phyloP scores from a whole-genome alignment of 2,329 filamentous ascomycete species.

The Apiospora sp. region DNA sequence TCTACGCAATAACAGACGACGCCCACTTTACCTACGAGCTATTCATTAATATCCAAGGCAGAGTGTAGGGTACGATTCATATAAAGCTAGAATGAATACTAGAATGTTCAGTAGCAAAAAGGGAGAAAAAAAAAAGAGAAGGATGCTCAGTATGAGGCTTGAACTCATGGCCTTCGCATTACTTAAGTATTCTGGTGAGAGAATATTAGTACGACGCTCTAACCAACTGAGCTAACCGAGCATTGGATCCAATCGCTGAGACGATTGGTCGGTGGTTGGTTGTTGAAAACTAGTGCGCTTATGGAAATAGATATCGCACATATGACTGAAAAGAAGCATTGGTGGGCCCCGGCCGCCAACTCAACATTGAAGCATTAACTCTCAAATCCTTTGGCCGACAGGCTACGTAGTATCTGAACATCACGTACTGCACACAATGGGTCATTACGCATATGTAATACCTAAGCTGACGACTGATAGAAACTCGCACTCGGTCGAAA shows the following conservation, averaged over 20 bases:
- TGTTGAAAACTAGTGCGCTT: neutral
- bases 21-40: neutral
- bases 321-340: neutral
- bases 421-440: neutral
- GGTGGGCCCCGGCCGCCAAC: neutral
- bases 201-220: conserved; percentile 21
- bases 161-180: conserved; percentile 21
- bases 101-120: neutral
- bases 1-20: neutral
- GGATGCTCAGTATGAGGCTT: conserved; percentile 14
- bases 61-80: neutral
- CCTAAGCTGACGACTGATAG: neutral
- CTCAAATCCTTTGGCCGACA: neutral
- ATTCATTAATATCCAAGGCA: neutral
- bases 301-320: neutral
- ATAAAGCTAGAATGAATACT: too few relatives aligned
- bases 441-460: too few relatives aligned
- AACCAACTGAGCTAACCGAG: conserved; percentile 22
- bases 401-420: neutral
- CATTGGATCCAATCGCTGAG: neutral
- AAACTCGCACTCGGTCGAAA: neutral
- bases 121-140: neutral
- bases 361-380: neutral
- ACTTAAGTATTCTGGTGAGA: neutral
- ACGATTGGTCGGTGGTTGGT: conserved; percentile 11